Conservation (phyloP, 768 basidiomycete species). For the Mycena crocata region DNA sequence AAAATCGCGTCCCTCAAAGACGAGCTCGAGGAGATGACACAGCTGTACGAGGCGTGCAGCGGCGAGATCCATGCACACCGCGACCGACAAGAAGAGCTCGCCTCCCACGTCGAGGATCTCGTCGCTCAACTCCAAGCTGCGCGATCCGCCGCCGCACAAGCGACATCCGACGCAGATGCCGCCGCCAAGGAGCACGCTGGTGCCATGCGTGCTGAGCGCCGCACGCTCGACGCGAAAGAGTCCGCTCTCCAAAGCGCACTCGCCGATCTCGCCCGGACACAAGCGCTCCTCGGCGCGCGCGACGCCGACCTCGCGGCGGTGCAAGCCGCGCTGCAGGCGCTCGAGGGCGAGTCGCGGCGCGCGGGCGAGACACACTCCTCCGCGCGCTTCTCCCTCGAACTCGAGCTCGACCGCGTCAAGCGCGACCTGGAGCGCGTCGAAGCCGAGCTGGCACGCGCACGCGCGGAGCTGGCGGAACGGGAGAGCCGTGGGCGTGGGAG, state of each 20-base stretch:
- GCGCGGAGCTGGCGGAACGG: constrained; percentile 74
- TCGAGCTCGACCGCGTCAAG: constrained; percentile 88
- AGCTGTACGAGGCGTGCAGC: constrained; percentile 71
- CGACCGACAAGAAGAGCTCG: constrained; percentile 81
- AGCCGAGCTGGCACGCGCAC: constrained; percentile 78
- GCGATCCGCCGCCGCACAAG: constrained; percentile 64
- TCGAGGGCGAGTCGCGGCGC: constrained; percentile 83
- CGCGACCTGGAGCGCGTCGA: constrained; percentile 87
- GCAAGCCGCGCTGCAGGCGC: constrained; percentile 73
- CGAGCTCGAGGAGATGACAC: constrained; percentile 73
- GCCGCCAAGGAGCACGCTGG: constrained; percentile 75
- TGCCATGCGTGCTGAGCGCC: constrained; percentile 67
- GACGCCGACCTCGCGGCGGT: constrained; percentile 82
- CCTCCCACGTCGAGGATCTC: constrained; percentile 78
- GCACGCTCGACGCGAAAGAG: constrained; percentile 77
- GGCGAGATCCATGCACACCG: constrained; percentile 76
- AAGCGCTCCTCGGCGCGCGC: constrained; percentile 74
- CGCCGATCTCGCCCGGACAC: constrained; percentile 70
- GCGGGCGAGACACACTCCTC: constrained; percentile 88
- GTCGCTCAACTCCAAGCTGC: constrained; percentile 71
- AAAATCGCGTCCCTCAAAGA: constrained; percentile 75
- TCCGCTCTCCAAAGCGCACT: constrained; percentile 72
- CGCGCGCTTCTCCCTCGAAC: constrained; percentile 86
- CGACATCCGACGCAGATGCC: constrained; percentile 64
- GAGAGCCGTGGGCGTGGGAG: constrained; percentile 76